Percentiles rank a stretch among this genome's conserved stretches.
Evolutionary conservation across 768 basidiomycete species (phyloP).

Genomic region (Trametes sanguinea): DNA sequence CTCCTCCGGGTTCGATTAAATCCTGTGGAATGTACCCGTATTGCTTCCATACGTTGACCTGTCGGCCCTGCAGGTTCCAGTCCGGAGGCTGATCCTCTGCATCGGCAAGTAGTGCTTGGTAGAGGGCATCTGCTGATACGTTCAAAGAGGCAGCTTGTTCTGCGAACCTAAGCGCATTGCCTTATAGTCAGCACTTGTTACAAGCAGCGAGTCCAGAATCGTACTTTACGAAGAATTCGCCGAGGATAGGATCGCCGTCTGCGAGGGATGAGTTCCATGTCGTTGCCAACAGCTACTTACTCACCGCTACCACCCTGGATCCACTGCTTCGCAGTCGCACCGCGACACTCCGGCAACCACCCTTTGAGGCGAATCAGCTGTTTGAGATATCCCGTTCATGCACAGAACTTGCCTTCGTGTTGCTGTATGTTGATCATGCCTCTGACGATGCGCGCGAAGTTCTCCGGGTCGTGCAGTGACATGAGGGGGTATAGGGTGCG

Average conservation of each 20-base stretch:
- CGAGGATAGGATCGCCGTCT: slow-evolving; percentile 67
- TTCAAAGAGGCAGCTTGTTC: slow-evolving; percentile 48
- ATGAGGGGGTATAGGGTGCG: slow-evolving; percentile 62
- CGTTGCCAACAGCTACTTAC: slow-evolving; percentile 26
- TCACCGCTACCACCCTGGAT: slow-evolving; percentile 67
- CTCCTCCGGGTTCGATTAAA: slow-evolving; percentile 44
- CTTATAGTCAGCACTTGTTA: no score
- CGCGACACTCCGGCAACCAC: slow-evolving; percentile 68
- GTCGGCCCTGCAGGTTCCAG: slow-evolving; percentile 65
- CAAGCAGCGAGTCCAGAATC: slow-evolving; percentile 7
- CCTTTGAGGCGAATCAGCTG: slow-evolving; percentile 36
- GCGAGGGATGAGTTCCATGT: not conserved
- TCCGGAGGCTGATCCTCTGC: slow-evolving; percentile 58
- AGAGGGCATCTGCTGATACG: slow-evolving; percentile 52
- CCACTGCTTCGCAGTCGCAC: slow-evolving; percentile 51
- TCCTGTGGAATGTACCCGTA: slow-evolving; percentile 41
- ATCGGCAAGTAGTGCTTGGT: slow-evolving; percentile 58
- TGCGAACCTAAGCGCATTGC: slow-evolving; percentile 44
- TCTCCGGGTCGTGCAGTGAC: slow-evolving; percentile 62
- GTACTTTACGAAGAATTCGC: slow-evolving; percentile 69
- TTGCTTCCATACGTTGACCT: slow-evolving; percentile 56
- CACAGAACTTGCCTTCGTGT: slow-evolving; percentile 49
- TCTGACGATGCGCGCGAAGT: slow-evolving; percentile 59
- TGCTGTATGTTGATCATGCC: slow-evolving; percentile 70
- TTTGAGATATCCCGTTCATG: no score